Evolutionary conservation across 2,329 filamentous ascomycete genomes (phyloP), one percentile per base, ranked within the genome.

Genomic region (Pseudopithomyces maydicus): DNA sequence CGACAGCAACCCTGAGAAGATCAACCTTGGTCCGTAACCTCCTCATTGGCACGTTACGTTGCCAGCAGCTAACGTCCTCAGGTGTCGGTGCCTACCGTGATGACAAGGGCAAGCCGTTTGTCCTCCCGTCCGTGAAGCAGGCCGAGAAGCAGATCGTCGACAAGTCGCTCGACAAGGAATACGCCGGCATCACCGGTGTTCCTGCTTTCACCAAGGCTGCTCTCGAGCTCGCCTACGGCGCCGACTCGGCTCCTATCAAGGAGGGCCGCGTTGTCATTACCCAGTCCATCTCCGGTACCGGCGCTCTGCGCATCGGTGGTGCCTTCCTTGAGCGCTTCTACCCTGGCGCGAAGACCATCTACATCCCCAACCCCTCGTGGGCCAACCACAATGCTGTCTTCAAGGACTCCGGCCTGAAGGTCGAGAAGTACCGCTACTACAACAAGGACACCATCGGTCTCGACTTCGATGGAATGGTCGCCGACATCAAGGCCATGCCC

Each of bases 321-420:
- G 92, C 91, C 68, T 99, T 98, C 87, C 85, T 99, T 68, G 80
- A 91, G 78, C 90, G 92, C 73, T 94, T 92, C 86, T 97, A 90
- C 83, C 92, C 93, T 43, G 88, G 90, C 76, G 87, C 87, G 70
- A 98, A 97, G 88, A 91, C 90, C 78, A 92, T 99, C 81, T 98
- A 97, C 84, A 92, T 99, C 76, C 95, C 95, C 61, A 93, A 84
- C 55, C 95, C 95, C 51, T 96, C 92, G 70, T 99, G 95, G 95
- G 95, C 94, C 71, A 98, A 99, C 86, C 95, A 99, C 85, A 91
- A 87, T 76, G 93, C 94, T 64, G 91, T 99, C 78, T 98, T 99
- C 88, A 89, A 86, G 80, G 93, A 98, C 80, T 90, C 91, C 32
- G 92, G 93, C 56, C 86, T 99, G 65, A 85, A 91, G 80, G 92